Evolutionary conservation across 371 early-diverging fungal species (phyloP).

Genomic region (Mucor piriformis): DNA sequence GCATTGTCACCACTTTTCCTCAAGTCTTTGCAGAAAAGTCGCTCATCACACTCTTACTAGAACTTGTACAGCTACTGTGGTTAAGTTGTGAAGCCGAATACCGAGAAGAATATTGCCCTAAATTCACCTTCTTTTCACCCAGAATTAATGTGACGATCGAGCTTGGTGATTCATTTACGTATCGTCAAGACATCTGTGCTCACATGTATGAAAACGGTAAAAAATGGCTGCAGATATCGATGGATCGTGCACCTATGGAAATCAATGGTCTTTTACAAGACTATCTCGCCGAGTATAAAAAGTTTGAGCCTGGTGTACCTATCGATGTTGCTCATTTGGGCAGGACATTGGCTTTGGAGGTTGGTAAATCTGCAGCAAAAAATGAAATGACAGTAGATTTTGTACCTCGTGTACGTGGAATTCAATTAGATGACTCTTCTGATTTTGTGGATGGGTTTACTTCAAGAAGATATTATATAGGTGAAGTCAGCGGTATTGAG

Average conservation of each 20-base stretch:
- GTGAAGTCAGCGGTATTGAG: constrained; percentile 64
- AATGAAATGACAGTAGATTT: constrained; percentile 44
- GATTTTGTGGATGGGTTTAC: constrained; percentile 65
- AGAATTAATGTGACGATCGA: constrained; percentile 70
- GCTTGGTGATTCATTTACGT: constrained; percentile 76
- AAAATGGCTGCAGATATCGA: constrained; percentile 70
- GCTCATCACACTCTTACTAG: constrained; percentile 65
- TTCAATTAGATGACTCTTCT: constrained; percentile 58
- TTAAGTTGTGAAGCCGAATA: constrained; percentile 80
- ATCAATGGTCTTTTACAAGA: constrained; percentile 69
- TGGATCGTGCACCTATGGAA: constrained; percentile 57
- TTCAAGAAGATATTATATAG: constrained; percentile 57
- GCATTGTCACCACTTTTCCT: constrained; percentile 65
- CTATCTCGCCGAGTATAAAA: constrained; percentile 65
- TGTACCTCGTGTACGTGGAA: constrained; percentile 48
- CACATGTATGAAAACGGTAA: constrained; percentile 64
- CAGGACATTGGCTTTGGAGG: constrained; percentile 72
- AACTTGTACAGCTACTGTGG: constrained; percentile 81
- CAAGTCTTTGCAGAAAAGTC: constrained; percentile 73
- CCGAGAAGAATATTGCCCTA: constrained; percentile 79
- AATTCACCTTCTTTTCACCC: constrained; percentile 71
- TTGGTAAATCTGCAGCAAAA: constrained; percentile 60
- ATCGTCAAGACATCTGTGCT: constrained; percentile 72
- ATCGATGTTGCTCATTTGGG: constrained; percentile 69
- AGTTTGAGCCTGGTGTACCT: constrained; percentile 48